Evolutionary conservation across 148 eudicot species (phyloP).

Genomic region (Gaultheria prostrata): DNA sequence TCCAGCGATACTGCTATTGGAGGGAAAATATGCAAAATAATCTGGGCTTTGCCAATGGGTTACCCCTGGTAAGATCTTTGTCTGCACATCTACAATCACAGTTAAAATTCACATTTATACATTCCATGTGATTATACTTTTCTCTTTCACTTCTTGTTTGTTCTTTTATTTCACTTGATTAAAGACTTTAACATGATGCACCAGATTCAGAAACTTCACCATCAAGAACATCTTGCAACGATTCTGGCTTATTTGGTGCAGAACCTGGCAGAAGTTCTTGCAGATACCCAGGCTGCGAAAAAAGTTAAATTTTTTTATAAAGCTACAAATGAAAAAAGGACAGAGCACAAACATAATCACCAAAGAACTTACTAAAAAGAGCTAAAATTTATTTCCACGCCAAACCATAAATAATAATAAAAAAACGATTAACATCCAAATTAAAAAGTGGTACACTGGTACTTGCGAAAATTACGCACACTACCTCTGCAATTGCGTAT

Average conservation of each 20-base stretch:
- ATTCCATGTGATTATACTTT: not conserved
- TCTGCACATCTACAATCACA: conserved; percentile 57
- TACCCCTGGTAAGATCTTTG: conserved; percentile 80
- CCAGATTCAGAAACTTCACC: conserved; percentile 42
- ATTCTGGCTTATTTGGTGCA: conserved; percentile 73
- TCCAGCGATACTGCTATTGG: conserved; percentile 87
- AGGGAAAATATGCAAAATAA: conserved; percentile 81
- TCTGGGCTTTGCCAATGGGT: conserved; percentile 99
- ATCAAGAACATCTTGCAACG: conserved; percentile 68
- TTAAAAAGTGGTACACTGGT: not conserved
- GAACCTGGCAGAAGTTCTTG: conserved; percentile 70
- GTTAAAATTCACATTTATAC: conserved; percentile 6
- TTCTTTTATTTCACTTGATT: not conserved
- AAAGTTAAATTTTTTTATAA: not conserved
- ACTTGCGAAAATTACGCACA: not conserved
- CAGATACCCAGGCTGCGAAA: conserved; percentile 87
- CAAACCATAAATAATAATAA: not conserved
- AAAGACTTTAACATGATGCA: not conserved
- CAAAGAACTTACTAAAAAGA: not conserved
- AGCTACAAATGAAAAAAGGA: not conserved
- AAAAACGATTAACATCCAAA: not conserved
- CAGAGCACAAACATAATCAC: not conserved
- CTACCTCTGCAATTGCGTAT: not conserved
- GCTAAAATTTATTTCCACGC: not conserved
- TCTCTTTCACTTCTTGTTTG: not conserved